Conservation (phyloP, 495 filamentous ascomycete species). For the Hypoxylon subgilvum region DNA sequence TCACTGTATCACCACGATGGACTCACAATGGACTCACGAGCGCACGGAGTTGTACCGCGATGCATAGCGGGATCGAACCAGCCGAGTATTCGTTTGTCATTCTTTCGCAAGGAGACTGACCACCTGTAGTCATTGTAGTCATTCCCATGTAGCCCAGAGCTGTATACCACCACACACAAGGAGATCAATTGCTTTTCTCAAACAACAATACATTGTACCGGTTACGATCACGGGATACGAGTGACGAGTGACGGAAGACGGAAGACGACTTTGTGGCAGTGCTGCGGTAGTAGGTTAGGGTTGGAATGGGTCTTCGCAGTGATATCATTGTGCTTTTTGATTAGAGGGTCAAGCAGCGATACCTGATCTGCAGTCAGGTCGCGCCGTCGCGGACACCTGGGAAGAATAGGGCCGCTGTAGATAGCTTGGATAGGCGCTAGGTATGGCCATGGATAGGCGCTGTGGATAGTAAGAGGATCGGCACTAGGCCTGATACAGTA, state of each 20-base stretch:
- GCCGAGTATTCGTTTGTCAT: conserved; percentile 22
- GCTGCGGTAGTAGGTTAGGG: conserved; percentile 6
- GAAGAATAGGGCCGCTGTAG: too few species aligned
- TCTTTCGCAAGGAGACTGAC: neutral
- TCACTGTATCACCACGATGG: conserved; percentile 18
- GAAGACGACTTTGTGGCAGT: conserved; percentile 6
- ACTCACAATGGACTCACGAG: neutral
- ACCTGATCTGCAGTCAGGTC: too few species aligned
- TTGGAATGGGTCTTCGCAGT: conserved; percentile 10
- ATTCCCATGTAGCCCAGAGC: too few species aligned
- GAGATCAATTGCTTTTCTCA: conserved; percentile 23
- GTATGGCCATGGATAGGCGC: too few species aligned
- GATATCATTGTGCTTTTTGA: conserved; percentile 34
- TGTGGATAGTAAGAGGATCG: conserved; percentile 6
- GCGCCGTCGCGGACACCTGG: too few species aligned
- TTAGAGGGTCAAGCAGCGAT: conserved; percentile 19
- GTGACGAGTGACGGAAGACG: neutral
- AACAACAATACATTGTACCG: conserved; percentile 6
- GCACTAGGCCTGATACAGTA: conserved; percentile 26
- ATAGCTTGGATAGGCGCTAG: too few species aligned
- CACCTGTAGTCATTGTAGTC: too few species aligned
- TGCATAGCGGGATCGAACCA: conserved; percentile 13
- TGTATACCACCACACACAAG: conserved; percentile 32
- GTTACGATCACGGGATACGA: conserved; percentile 36
- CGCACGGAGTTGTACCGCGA: neutral